Percentiles rank a stretch among this genome's conserved stretches.
phyloP scores from a whole-genome alignment of 306 rosid species.

The Rosa rugosa region DNA sequence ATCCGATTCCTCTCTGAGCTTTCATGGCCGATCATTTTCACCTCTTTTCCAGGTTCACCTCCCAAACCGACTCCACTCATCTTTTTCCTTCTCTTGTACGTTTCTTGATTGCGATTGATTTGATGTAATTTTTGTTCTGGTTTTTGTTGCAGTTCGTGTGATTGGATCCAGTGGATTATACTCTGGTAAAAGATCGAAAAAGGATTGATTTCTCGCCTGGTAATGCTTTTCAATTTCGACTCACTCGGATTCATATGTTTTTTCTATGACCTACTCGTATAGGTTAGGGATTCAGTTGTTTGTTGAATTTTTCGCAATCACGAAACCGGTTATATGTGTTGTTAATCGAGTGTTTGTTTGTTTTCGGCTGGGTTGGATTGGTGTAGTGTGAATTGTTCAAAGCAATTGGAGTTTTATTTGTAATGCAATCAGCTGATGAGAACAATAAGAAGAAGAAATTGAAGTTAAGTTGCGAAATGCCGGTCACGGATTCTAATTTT shows the following conservation, averaged over 20 bases:
- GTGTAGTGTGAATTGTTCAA: constrained; percentile 23
- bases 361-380: background rate
- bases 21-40: constrained; percentile 55
- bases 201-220: constrained; percentile 22
- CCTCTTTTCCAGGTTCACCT: constrained; percentile 54
- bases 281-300: too few relatives aligned
- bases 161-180: constrained; percentile 47
- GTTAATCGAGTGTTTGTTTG: background rate
- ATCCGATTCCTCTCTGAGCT: constrained; percentile 24
- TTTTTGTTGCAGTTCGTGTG: constrained; percentile 22
- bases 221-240: constrained; percentile 5
- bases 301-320: background rate
- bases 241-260: background rate
- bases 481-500: constrained; percentile 59
- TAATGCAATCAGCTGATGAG: constrained; percentile 78
- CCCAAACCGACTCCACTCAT: background rate
- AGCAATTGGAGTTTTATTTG: constrained; percentile 30
- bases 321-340: constrained; percentile 5
- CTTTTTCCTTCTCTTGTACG: background rate
- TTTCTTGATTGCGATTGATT: constrained; percentile 11
- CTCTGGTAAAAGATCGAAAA: background rate
- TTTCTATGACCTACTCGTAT: too few relatives aligned
- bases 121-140: background rate
- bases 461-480: constrained; percentile 61
- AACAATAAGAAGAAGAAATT: constrained; percentile 53